A percentile compares a stretch with the other conserved stretches of the same genome.
Conservation (phyloP, 192 early-diverging fungal genomes). For the Coemansia sp. region DNA sequence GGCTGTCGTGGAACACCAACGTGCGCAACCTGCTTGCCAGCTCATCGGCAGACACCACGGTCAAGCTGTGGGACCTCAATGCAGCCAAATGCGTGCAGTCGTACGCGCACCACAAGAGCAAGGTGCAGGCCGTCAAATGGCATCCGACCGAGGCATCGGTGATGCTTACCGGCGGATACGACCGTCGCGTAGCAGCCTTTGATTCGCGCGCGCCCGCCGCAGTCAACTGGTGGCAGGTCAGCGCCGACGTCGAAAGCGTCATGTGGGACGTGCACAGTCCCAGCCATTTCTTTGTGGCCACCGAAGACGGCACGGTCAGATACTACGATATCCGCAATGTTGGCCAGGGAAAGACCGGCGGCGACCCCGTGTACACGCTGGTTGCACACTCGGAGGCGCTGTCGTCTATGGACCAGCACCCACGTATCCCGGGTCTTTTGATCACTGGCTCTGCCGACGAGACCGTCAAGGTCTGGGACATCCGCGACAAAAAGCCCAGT, state of each 20-base stretch:
- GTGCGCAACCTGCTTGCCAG: constrained; percentile 75
- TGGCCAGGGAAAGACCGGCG: constrained; percentile 20
- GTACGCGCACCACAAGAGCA: constrained; percentile 82
- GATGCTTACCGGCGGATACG: constrained; percentile 88
- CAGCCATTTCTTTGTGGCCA: constrained; percentile 74
- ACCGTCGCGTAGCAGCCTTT: constrained; percentile 80
- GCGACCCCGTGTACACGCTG: constrained; percentile 74
- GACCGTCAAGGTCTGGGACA: constrained; percentile 91
- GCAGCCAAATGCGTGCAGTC: constrained; percentile 68
- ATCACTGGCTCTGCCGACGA: constrained; percentile 92
- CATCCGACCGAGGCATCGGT: constrained; percentile 83
- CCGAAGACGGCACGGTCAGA: constrained; percentile 88
- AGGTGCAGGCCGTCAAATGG: constrained; percentile 92
- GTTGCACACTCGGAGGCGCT: constrained; percentile 92
- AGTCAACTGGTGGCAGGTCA: constrained; percentile 65
- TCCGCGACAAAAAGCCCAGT: constrained; percentile 65
- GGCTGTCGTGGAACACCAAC: constrained; percentile 85
- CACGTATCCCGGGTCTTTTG: constrained; percentile 72
- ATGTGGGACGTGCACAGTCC: constrained; percentile 88
- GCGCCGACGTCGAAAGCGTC: constrained; percentile 86
- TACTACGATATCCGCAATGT: constrained; percentile 79
- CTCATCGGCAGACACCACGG: constrained; percentile 93
- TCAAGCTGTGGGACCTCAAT: constrained; percentile 97
- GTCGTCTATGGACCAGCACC: constrained; percentile 81
- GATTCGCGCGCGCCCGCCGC: constrained; percentile 84